Conservation (phyloP, 768 basidiomycete species). For the Daedaleopsis sinensis region DNA sequence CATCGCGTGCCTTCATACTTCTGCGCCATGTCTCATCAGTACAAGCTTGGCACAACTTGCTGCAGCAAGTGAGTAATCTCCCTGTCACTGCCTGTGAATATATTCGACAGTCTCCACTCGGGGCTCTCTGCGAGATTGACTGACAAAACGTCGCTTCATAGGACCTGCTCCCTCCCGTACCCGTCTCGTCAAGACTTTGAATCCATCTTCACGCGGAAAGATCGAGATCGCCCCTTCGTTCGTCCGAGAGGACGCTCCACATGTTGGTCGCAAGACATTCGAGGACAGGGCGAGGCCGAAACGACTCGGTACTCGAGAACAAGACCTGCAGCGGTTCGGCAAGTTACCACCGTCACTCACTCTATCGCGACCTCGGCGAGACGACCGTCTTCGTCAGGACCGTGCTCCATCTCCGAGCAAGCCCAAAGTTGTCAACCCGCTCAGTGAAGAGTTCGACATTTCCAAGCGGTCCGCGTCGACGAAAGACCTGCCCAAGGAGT, state of each 20-base stretch:
- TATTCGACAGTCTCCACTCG: too few species aligned
- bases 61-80: background rate
- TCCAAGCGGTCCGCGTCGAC: slow-evolving; percentile 28
- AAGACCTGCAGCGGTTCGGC: background rate
- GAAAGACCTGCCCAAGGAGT: slow-evolving; percentile 41
- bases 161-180: slow-evolving; percentile 22
- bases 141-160: background rate
- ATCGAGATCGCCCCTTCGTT: slow-evolving; percentile 24
- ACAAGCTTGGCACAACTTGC: background rate
- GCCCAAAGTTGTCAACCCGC: slow-evolving; percentile 26
- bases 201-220: slow-evolving; percentile 10
- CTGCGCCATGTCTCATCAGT: background rate
- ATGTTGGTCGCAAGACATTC: slow-evolving; percentile 6
- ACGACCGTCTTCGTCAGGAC: background rate
- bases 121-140: too few species aligned
- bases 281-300: background rate
- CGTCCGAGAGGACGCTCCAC: slow-evolving; percentile 26
- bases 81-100: too few species aligned
- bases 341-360: background rate
- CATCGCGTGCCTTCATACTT: slow-evolving; percentile 21
- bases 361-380: background rate
- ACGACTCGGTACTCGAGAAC: background rate
- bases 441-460: slow-evolving; percentile 42
- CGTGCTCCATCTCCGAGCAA: background rate
- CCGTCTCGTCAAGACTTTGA: slow-evolving; percentile 29